Conservation (phyloP, 208 protist species). For the Kentomonas sorsogonicus region DNA sequence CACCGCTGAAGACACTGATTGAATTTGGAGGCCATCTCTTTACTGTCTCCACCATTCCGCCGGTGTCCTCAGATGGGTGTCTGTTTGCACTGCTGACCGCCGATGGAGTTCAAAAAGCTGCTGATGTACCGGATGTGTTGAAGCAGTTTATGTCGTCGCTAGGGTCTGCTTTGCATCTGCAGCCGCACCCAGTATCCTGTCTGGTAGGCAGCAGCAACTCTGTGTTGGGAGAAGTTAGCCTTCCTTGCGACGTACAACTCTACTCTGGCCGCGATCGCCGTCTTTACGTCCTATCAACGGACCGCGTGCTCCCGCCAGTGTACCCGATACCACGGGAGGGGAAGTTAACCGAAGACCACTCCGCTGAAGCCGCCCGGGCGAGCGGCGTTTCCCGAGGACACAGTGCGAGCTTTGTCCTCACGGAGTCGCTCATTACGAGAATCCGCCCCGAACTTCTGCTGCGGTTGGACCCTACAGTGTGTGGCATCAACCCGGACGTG, state of each 20-base stretch:
- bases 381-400: background rate
- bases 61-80: slow-evolving; percentile 13
- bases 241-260: slow-evolving; percentile 17
- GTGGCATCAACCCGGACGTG: slow-evolving; percentile 44
- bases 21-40: slow-evolving; percentile 55
- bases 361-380: background rate
- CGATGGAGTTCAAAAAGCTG: slow-evolving; percentile 3
- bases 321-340: slow-evolving; percentile 11
- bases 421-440: background rate
- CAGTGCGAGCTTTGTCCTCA: background rate
- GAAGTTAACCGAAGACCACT: background rate
- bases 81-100: slow-evolving; percentile 14
- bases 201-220: slow-evolving; percentile 7
- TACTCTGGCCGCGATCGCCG: slow-evolving; percentile 55
- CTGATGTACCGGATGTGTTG: slow-evolving; percentile 22
- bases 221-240: slow-evolving; percentile 12
- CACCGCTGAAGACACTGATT: slow-evolving; percentile 41
- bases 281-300: slow-evolving; percentile 51
- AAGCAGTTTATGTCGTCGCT: slow-evolving; percentile 26
- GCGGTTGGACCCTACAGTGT: slow-evolving; percentile 16
- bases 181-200: slow-evolving; percentile 20
- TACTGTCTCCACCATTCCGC: slow-evolving; percentile 55
- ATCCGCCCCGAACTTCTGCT: slow-evolving; percentile 51
- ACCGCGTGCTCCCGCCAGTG: slow-evolving; percentile 47
- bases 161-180: slow-evolving; percentile 25